These are phyloP conservation scores for Nematodospora valgi DNA, from an alignment of 805 yeast genomes.

Conservation along the genomic window DNA sequence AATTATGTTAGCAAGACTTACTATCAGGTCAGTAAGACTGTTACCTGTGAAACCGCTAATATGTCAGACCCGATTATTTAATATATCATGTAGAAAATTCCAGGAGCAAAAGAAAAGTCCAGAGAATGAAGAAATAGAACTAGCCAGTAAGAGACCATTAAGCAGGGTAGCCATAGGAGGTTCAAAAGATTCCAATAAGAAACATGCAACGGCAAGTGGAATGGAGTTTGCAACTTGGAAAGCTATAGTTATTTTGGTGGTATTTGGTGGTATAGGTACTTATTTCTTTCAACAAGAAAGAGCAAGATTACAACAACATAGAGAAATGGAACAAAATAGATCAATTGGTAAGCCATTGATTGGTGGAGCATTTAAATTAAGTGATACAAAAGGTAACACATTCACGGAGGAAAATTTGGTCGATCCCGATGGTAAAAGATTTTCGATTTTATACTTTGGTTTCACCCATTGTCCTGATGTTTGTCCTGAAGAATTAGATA, in stretches of 20 bases:
- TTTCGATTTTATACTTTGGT: constrained; percentile 88
- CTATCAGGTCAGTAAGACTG: not conserved
- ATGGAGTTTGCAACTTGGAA: constrained; percentile 85
- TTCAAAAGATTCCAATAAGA: constrained; percentile 26
- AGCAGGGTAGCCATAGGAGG: constrained; percentile 81
- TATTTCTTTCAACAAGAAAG: constrained; percentile 74
- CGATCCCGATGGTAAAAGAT: constrained; percentile 52
- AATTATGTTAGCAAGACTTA: constrained; percentile 2
- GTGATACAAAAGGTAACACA: constrained; percentile 63
- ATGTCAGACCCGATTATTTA: not conserved
- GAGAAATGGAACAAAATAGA: constrained; percentile 79
- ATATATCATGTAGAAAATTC: not conserved
- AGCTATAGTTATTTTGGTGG: constrained; percentile 63
- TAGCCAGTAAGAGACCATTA: constrained; percentile 52
- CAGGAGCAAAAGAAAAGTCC: constrained; percentile 1
- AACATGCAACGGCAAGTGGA: constrained; percentile 27
- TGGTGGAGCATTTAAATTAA: constrained; percentile 82
- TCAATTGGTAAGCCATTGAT: constrained; percentile 90
- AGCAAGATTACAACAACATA: constrained; percentile 66
- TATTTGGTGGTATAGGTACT: constrained; percentile 69
- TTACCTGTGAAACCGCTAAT: not conserved
- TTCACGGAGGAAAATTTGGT: constrained; percentile 77
- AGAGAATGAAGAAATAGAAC: not conserved
- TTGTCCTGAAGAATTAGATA: constrained; percentile 96
- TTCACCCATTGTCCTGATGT: constrained; percentile 98